Evolutionary conservation across 2,329 filamentous ascomycete genomes (phyloP).

Genomic region (Diaporthe amygdali): DNA sequence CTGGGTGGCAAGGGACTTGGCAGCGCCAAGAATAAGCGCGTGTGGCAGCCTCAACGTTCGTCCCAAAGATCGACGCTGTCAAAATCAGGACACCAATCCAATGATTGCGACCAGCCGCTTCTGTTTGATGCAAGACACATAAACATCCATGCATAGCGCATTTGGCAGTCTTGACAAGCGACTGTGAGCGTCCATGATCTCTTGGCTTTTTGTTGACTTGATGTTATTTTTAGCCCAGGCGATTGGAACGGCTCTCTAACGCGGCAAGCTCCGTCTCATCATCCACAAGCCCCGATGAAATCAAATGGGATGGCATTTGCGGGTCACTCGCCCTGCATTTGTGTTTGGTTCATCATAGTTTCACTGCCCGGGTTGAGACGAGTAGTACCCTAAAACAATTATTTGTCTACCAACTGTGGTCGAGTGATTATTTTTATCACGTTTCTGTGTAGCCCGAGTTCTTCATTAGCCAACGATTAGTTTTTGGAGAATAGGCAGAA

Average conservation of each 20-base stretch:
- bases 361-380: not conserved
- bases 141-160: not conserved
- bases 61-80: not conserved
- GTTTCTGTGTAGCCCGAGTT: not conserved
- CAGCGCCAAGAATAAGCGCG: conserved; percentile 11
- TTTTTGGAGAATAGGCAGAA: not conserved
- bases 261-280: conserved; percentile 4
- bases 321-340: not conserved
- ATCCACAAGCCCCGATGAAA: not conserved
- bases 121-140: no score
- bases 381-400: no score
- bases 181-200: not conserved
- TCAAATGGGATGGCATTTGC: not conserved
- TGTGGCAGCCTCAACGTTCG: not conserved
- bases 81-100: not conserved
- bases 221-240: not conserved
- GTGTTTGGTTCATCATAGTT: not conserved
- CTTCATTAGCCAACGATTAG: not conserved
- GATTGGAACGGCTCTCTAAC: not conserved
- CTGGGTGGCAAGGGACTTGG: not conserved
- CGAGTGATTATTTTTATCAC: not conserved
- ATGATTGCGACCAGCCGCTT: not conserved
- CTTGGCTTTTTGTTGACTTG: not conserved
- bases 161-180: not conserved
- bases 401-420: not conserved